phyloP scores from a whole-genome alignment of 2,329 filamentous ascomycete genomes.

The Paracoccidioides brasiliensis region DNA sequence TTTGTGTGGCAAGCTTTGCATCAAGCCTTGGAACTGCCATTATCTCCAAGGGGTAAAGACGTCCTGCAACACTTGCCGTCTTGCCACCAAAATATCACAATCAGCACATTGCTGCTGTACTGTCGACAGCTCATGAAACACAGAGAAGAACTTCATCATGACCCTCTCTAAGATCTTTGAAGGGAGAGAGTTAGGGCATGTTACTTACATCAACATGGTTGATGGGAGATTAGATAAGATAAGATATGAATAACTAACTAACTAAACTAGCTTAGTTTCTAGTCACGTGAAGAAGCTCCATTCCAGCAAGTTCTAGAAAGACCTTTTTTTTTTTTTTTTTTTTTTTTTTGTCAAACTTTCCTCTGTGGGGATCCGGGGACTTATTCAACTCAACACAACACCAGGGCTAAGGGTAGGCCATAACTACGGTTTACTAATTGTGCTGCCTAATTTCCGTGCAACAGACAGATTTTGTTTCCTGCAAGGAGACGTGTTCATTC shows the following conservation, averaged over 20 bases:
- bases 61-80: constrained; percentile 35
- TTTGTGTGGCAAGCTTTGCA: constrained; percentile 36
- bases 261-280: no score
- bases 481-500: background rate
- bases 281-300: background rate
- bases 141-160: no score
- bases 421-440: background rate
- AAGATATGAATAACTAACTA: background rate
- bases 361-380: no score
- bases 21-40: constrained; percentile 46
- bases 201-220: background rate
- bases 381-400: no score
- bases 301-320: background rate
- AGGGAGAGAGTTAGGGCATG: background rate
- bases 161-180: no score
- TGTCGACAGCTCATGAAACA: no score
- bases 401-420: no score
- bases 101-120: no score
- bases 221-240: background rate
- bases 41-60: constrained; percentile 45
- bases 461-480: background rate
- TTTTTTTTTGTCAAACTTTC: no score
- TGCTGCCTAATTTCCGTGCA: background rate
- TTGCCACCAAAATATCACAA: constrained; percentile 21
- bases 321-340: no score